Base-by-base conservation (phyloP, 2,329 filamentous ascomycete species). In the Fusarium nygamai region DNA sequence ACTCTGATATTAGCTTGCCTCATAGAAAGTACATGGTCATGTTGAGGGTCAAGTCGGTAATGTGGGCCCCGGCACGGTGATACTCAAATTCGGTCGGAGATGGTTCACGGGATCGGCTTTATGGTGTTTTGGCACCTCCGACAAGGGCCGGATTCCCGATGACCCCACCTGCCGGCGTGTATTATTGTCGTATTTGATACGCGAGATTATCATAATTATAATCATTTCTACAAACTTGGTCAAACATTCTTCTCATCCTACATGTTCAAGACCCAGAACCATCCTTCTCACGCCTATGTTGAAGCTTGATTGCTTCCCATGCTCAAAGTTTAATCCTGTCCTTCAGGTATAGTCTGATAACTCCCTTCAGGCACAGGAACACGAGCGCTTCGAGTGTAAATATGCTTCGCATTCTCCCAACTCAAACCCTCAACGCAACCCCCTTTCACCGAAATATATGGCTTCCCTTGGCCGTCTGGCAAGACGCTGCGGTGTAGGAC, bases 371-470 rank as follows among this genome's bases (percentile, higher is more conserved):
- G 85, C 12, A 88, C 82, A 38, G 81, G 78, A 17, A 88, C 80
- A 16, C 86, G 83, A 1, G 87, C 86, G 17, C 82, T 82, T 56
- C 80, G 79, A 6, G 83, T 83, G 67, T 81, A 88, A 24, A 88
- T 88, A 64, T 88, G 87, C 64, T 77, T 81, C 3, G 80, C 84
- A 0, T 75, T 77, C 4, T 80, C 74, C 80, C 85, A 84, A 36
- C 81, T 79, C 36, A 88, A 72, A 0, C 83, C 85, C 27, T 85
- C 76, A 22, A 88, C 68, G 17, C 83, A 80, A 0, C 87, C 86
- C 8, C 84, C 87, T 78, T 88, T 88, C 70, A 88, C 77, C 27
- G 81, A 84, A 14, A 88, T 66, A 0, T 81, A 84, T 0, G 78
- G 38, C 31, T 81, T 78, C 9, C 82, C 78, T 8, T 71, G 79